Base-by-base conservation (phyloP, 2,329 filamentous ascomycete species). In the Fragosphaeria purpurea region DNA sequence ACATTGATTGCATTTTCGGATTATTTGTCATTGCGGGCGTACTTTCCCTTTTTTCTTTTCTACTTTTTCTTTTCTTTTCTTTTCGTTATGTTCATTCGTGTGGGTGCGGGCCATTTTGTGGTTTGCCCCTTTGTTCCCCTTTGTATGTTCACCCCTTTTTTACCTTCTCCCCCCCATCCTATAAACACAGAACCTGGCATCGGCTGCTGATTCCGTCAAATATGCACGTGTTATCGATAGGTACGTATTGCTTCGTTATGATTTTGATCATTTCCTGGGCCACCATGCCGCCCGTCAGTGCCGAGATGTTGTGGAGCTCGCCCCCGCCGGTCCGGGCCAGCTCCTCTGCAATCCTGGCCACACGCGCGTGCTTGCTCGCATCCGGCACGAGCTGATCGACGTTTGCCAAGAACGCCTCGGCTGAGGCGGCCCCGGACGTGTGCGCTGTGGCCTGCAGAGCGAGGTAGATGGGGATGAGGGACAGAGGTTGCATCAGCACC, bases 191-290 rank as follows among this genome's bases (percentile, higher is more conserved):
- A 48, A 80, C 72, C 62, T 81, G 76, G 58, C 75, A 79, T 55
- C 77, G 76, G 64, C 79, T 82, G 53, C 68, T 70, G 55, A 86
- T 81, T 30, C 82, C 83, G 69, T 86, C 82, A 58, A 83, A 85
- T 54, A 86, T 72, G 61, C 82, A 85, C 12, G 79, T 83, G 64
- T 85, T 84, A 59, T 86, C 81, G 56, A 85, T 77, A 31, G 83
- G 82, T 42, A 85, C 72, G 66, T 86, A 86, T 68, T 86, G 83
- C 61, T 80, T 81, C 10, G 83, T 86, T 59, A 86, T 78, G 52
- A 91, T 79, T 65, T 98, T 98, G 70, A 98, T 94, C 55, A 91
- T 80, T 70, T 98, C 93, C 67, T 98, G 94, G n/a, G 91, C 88
- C 45, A 94, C 85, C 72, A 98, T 85, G 4, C 93, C 94, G 34